Percentiles rank a stretch among this genome's conserved stretches.
phyloP scores from a whole-genome alignment of 768 basidiomycete species.

The Agaricus subrufescens region DNA sequence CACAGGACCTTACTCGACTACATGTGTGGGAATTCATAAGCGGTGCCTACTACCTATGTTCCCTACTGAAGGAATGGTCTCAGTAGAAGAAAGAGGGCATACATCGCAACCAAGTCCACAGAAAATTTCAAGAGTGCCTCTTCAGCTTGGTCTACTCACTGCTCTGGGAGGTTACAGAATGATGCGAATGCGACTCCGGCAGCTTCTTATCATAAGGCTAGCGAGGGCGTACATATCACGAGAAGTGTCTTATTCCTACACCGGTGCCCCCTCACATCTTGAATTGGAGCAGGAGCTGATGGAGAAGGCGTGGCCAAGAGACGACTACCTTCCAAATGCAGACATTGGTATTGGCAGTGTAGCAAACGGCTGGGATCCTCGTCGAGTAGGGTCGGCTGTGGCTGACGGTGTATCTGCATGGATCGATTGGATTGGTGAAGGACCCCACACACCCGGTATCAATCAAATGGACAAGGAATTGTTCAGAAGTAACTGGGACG shows the following conservation, averaged over 20 bases:
- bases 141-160: conserved; percentile 33
- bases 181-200: conserved; percentile 58
- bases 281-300: conserved; percentile 60
- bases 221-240: conserved; percentile 63
- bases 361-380: conserved; percentile 60
- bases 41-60: conserved; percentile 49
- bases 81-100: not conserved
- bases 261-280: conserved; percentile 56
- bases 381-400: conserved; percentile 49
- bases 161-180: conserved; percentile 60
- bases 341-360: conserved; percentile 18
- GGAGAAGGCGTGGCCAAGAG: conserved; percentile 71
- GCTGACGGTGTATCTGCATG: conserved; percentile 55
- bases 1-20: conserved; percentile 59
- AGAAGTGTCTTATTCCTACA: conserved; percentile 51
- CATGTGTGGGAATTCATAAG: conserved; percentile 61
- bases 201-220: conserved; percentile 54
- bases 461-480: conserved; percentile 11
- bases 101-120: not conserved
- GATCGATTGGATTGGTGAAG: conserved; percentile 34
- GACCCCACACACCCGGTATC: conserved; percentile 21
- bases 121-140: conserved; percentile 5
- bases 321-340: conserved; percentile 36
- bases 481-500: conserved; percentile 19
- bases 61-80: conserved; percentile 10